phyloP scores from a whole-genome alignment of 495 filamentous ascomycete species.

The Astrocystis sublimbata region DNA sequence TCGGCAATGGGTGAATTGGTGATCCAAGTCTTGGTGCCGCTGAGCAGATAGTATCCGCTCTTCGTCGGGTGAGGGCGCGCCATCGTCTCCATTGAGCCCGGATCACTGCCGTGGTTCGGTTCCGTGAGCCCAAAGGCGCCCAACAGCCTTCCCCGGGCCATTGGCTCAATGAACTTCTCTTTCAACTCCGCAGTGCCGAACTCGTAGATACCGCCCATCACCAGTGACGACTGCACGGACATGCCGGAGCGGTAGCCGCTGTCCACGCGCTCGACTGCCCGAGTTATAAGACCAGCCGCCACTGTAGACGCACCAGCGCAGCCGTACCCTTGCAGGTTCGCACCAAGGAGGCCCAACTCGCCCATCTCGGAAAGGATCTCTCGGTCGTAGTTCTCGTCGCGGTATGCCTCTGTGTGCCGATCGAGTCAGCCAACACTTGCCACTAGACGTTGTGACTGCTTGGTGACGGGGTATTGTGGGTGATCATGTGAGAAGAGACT shows the following conservation, averaged over 20 bases:
- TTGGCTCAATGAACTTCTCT: conserved; percentile 76
- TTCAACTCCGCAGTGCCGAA: conserved; percentile 90
- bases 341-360: conserved; percentile 85
- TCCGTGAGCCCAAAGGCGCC: conserved; percentile 96
- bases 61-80: conserved; percentile 86
- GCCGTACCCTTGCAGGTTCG: conserved; percentile 87
- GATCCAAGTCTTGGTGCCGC: conserved; percentile 96
- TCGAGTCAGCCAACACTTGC: conserved; percentile 13
- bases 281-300: conserved; percentile 88
- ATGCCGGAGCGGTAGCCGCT: conserved; percentile 94
- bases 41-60: conserved; percentile 78
- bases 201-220: conserved; percentile 96
- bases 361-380: conserved; percentile 94
- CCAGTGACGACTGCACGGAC: conserved; percentile 92
- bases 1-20: conserved; percentile 96
- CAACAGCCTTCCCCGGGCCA: conserved; percentile 84
- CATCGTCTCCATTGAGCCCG: conserved; percentile 90
- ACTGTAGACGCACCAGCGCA: conserved; percentile 94
- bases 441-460: not conserved
- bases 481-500: conserved; percentile 25
- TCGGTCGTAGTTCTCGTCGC: conserved; percentile 88
- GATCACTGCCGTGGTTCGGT: conserved; percentile 96
- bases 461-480: not conserved
- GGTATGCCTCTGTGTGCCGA: conserved; percentile 75
- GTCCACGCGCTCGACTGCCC: conserved; percentile 95